Conservation (phyloP, 2,329 filamentous ascomycete species). For the Xylaria sp. region DNA sequence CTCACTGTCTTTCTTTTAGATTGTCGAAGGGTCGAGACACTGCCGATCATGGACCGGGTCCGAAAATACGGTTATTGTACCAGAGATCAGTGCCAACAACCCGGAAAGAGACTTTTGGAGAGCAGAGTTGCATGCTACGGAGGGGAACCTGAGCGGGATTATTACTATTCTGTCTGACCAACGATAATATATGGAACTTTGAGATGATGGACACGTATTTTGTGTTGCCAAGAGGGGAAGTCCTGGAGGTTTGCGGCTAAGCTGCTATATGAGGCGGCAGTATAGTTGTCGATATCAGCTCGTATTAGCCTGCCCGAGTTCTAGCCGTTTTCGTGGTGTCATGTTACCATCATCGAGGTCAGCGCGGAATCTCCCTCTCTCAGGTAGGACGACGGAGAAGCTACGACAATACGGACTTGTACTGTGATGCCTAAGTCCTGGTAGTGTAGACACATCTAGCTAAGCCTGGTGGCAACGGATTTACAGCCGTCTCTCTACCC, state of each 20-base stretch:
- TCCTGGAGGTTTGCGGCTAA: conserved; percentile 13
- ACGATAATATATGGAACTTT: background rate
- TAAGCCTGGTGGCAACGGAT: background rate
- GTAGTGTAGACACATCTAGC: background rate
- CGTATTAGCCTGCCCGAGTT: conserved; percentile 18
- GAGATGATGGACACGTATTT: conserved; percentile 14
- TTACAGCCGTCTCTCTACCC: background rate
- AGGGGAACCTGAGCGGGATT: background rate
- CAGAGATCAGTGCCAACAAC: background rate
- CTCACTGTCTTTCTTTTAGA: conserved; percentile 4
- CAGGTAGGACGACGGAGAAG: conserved; percentile 8
- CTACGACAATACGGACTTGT: conserved; percentile 6
- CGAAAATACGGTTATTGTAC: background rate
- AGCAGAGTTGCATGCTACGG: background rate
- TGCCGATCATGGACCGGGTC: conserved; percentile 11
- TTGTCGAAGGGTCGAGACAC: conserved; percentile 2
- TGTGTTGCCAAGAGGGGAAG: conserved; percentile 22
- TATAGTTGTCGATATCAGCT: conserved; percentile 11
- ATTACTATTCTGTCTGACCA: background rate
- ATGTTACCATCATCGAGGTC: conserved; percentile 13
- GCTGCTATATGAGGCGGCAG: background rate
- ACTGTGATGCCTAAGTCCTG: background rate
- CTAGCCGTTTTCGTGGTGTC: conserved; percentile 18
- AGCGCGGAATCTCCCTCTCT: background rate
- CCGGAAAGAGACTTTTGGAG: background rate